These are phyloP conservation scores for Hypoxylon crocopeplum DNA, from an alignment of 495 filamentous ascomycete genomes.

Conservation along the genomic window DNA sequence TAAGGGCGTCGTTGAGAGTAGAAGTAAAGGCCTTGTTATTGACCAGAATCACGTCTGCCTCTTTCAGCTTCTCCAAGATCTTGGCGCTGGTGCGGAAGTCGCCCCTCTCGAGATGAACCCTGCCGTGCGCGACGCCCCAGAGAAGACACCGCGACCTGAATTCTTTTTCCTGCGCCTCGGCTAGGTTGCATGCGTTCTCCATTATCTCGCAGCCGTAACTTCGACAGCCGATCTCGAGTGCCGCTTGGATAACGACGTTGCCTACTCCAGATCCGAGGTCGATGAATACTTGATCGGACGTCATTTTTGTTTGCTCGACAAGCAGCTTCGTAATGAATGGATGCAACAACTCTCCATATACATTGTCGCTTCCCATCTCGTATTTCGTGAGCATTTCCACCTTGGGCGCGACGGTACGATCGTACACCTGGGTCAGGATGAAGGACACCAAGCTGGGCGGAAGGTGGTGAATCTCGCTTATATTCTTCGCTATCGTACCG, in stretches of 20 bases:
- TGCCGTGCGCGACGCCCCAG: conserved; percentile 84
- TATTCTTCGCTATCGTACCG: conserved; percentile 71
- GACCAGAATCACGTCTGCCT: conserved; percentile 90
- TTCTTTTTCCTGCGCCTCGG: conserved; percentile 84
- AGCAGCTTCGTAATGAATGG: conserved; percentile 83
- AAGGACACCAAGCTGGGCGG: conserved; percentile 74
- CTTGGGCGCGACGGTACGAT: conserved; percentile 87
- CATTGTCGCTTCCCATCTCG: conserved; percentile 85
- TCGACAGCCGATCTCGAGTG: conserved; percentile 90
- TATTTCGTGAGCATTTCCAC: conserved; percentile 83
- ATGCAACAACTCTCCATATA: conserved; percentile 91
- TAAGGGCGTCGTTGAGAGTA: conserved; percentile 81
- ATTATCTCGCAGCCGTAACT: conserved; percentile 98
- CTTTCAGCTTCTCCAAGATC: conserved; percentile 74
- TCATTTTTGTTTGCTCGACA: conserved; percentile 74
- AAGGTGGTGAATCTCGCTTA: conserved; percentile 69
- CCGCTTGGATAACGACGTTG: conserved; percentile 93
- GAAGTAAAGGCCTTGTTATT: conserved; percentile 97
- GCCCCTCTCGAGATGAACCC: conserved; percentile 79
- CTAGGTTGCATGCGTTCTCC: conserved; percentile 83
- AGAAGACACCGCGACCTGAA: conserved; percentile 83
- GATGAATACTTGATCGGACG: conserved; percentile 82
- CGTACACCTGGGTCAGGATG: conserved; percentile 87
- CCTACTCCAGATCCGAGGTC: conserved; percentile 95
- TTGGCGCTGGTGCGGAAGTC: conserved; percentile 80